Evolutionary conservation across 768 basidiomycete species (phyloP), one percentile per base, ranked within the genome.

Genomic region (Cyathus striatus): DNA sequence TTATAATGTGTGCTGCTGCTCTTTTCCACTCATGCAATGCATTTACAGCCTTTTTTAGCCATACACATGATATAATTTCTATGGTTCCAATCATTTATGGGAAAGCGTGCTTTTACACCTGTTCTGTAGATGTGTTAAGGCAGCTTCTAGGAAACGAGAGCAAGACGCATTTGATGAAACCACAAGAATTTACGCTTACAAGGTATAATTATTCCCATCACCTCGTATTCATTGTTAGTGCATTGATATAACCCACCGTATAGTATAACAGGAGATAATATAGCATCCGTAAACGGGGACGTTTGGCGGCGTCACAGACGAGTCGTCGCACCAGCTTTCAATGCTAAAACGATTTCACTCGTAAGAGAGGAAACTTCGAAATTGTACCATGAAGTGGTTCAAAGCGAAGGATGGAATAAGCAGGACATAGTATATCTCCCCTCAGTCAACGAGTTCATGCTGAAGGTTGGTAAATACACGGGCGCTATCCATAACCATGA

Each of bases 251-350:
- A n/a, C n/a, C n/a, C n/a, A 30, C n/a, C 27, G 9, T 9, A 9
- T 30, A 40, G 38, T 17, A 20, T 40, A 23, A 12, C 12, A 23
- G 38, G 38, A 18, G 22, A 20, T 17, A 40, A 17, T 23, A 17
- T 40, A 5, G 10, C 22, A 7, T 17, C 38, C 9, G 38, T 22
- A 5, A 23, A 23, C 17, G 38, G 38, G 5, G 38, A 40, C 9
- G 22, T 22, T 10, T 40, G 38, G 38, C 5, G 22, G 9, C n/a
- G 22, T 7, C 38, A 40, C 24, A 5, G 38, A 5, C n/a, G 38
- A 20, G 24, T 40, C 22, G 22, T 40, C 12, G 38, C 38, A 10
- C 38, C 38, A 10, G 38, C 38, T 17, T 40, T 40, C 38, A 40
- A 40, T 40, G 13, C 16, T 40, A 5, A 9, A 23, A 17, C 22